Conservation (phyloP, 345 rosid species). For the Salix dunnii region DNA sequence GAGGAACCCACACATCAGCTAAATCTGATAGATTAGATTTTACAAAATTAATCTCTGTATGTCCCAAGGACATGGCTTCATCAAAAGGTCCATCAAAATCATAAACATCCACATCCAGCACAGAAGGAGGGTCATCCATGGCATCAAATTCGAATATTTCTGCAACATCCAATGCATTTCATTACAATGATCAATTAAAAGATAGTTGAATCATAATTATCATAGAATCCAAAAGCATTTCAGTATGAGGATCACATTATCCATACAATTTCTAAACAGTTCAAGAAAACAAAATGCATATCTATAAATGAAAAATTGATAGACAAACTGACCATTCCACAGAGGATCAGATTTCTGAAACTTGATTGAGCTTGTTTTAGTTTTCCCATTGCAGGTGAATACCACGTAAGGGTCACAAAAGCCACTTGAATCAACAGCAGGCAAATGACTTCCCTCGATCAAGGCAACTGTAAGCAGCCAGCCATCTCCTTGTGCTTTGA, state of each 20-base stretch:
- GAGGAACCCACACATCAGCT: constrained; percentile 88
- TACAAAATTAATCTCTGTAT: constrained; percentile 79
- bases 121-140: constrained; percentile 95
- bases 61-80: constrained; percentile 83
- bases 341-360: constrained; percentile 81
- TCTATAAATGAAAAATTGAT: constrained; percentile 16
- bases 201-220: constrained; percentile 5
- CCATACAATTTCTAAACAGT: neutral
- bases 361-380: constrained; percentile 90
- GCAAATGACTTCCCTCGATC: constrained; percentile 75
- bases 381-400: constrained; percentile 85
- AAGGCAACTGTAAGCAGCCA: constrained; percentile 94
- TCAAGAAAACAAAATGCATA: neutral
- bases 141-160: constrained; percentile 99
- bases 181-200: constrained; percentile 11
- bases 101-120: constrained; percentile 79
- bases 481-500: constrained; percentile 95
- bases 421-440: constrained; percentile 88
- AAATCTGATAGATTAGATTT: constrained; percentile 77
- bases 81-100: constrained; percentile 95
- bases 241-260: constrained; percentile 1
- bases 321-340: constrained; percentile 74
- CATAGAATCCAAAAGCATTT: neutral
- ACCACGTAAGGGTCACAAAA: constrained; percentile 92
- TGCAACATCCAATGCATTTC: constrained; percentile 37